Conservation (phyloP, 192 early-diverging fungal species). For the Rhizophagus clarus region DNA sequence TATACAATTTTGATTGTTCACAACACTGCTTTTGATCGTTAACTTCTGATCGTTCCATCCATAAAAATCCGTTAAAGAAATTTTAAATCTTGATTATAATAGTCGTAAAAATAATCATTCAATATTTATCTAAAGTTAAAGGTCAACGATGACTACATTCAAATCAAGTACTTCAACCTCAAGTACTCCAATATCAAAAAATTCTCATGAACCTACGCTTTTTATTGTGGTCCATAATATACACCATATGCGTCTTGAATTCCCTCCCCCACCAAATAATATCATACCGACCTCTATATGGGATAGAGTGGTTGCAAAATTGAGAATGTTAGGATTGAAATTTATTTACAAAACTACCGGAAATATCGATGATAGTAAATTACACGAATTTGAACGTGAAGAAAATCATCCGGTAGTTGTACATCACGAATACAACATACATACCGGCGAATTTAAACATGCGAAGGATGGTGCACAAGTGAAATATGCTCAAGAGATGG, state of each 20-base stretch:
- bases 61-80: too few relatives aligned
- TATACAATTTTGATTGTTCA: too few relatives aligned
- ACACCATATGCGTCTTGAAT: not conserved
- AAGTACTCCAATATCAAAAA: too few relatives aligned
- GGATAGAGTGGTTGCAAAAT: not conserved
- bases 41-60: too few relatives aligned
- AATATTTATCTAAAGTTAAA: too few relatives aligned
- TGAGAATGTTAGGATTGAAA: not conserved
- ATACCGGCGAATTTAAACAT: not conserved
- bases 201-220: not conserved
- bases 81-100: too few relatives aligned
- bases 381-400: not conserved
- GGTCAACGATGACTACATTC: too few relatives aligned
- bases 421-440: not conserved
- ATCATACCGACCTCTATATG: not conserved
- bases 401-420: not conserved
- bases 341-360: not conserved
- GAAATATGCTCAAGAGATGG: not conserved
- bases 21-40: too few relatives aligned
- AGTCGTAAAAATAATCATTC: too few relatives aligned
- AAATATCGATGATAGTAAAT: not conserved
- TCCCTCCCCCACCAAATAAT: not conserved
- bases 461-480: not conserved
- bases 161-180: too few relatives aligned
- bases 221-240: not conserved